A percentile compares a stretch with the other conserved stretches of the same genome.
phyloP scores from a whole-genome alignment of 495 filamentous ascomycete genomes.

The Trichoderma asperelloides region DNA sequence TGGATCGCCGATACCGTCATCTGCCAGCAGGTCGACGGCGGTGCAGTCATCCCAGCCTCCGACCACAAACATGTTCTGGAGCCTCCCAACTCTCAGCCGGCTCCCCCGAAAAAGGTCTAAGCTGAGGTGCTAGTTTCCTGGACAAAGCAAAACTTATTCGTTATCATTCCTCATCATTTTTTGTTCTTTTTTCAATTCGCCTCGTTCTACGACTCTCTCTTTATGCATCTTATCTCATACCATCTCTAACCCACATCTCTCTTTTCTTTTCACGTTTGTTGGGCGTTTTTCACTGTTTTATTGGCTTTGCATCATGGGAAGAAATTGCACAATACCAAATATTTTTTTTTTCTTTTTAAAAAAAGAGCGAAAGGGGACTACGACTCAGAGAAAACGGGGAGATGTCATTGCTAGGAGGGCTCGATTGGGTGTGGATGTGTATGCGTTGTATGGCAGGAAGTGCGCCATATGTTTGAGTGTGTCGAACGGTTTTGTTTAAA shows the following conservation, averaged over 20 bases:
- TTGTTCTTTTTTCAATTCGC: not conserved
- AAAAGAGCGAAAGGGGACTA: not conserved
- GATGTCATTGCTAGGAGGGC: not conserved
- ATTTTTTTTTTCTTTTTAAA: too few relatives aligned
- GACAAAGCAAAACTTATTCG: too few relatives aligned
- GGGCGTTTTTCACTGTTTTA: not conserved
- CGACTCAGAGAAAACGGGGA: not conserved
- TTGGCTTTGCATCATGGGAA: not conserved
- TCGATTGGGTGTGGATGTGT: not conserved
- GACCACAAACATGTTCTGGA: constrained; percentile 48
- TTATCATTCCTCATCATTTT: not conserved
- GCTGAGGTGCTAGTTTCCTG: not conserved
- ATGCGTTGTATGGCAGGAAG: not conserved
- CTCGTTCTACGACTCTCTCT: not conserved
- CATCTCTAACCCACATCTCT: not conserved
- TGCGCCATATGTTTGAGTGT: too few relatives aligned
- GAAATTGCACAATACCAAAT: not conserved
- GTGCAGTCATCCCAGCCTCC: constrained; percentile 35
- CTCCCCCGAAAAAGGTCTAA: constrained; percentile 20
- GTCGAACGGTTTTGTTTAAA: not conserved
- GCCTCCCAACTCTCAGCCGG: constrained; percentile 28
- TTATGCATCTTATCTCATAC: not conserved
- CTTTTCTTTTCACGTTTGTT: not conserved
- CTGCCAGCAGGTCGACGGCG: constrained; percentile 39
- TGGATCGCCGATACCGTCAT: constrained; percentile 71